Percentiles rank a stretch among this genome's conserved stretches.
phyloP scores from a whole-genome alignment of 257 asterid species.

The Solanum pinnatisectum region DNA sequence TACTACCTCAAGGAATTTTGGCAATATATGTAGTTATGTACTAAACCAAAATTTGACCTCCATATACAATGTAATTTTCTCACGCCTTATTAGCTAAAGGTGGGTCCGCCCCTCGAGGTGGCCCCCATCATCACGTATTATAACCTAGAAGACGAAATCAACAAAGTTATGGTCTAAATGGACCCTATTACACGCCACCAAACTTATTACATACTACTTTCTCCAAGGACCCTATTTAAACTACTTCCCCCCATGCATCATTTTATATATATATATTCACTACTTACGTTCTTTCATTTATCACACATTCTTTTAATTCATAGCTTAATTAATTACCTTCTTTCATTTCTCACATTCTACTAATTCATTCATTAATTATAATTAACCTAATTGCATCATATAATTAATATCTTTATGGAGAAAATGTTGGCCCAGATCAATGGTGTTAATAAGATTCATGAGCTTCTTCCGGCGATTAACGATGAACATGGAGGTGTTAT shows the following conservation, averaged over 20 bases:
- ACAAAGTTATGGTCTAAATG: not conserved
- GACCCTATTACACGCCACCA: not conserved
- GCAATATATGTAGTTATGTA: too few species aligned
- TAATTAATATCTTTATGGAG: conserved; percentile 23
- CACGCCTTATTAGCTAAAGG: too few species aligned
- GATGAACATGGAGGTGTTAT: conserved; percentile 63
- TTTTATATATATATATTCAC: not conserved
- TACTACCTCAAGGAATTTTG: too few species aligned
- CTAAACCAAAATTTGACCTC: too few species aligned
- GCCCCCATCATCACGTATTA: not conserved
- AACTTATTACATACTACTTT: not conserved
- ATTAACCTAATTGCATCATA: not conserved
- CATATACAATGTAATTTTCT: too few species aligned
- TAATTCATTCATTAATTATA: not conserved
- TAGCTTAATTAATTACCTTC: not conserved
- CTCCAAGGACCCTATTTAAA: not conserved
- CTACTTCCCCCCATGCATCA: not conserved
- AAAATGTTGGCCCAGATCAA: conserved; percentile 13
- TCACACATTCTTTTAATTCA: not conserved
- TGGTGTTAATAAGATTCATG: conserved; percentile 5
- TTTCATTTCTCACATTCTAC: not conserved
- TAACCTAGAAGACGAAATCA: not conserved
- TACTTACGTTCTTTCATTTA: not conserved
- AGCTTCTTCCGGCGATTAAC: conserved; percentile 35
- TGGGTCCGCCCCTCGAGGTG: not conserved